Conservation (phyloP, 257 asterid genomes). For the Anisodus tanguticus region DNA sequence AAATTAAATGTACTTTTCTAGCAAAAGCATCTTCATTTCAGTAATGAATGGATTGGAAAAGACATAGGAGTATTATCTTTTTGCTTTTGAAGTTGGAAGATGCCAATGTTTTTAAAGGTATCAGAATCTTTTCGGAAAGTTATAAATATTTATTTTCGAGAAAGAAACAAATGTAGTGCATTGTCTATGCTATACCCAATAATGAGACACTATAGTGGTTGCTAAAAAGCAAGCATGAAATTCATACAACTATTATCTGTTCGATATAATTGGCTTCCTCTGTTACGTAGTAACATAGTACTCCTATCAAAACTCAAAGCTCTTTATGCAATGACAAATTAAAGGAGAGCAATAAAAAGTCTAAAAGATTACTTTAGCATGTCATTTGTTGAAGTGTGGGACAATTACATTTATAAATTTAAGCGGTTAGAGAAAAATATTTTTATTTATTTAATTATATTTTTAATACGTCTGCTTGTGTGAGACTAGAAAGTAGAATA, state of each 20-base stretch:
- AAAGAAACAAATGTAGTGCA: slow-evolving; percentile 20
- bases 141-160: not conserved
- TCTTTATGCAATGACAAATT: not conserved
- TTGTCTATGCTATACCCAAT: slow-evolving; percentile 23
- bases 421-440: not conserved
- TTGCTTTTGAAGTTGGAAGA: not conserved
- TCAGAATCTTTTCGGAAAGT: not conserved
- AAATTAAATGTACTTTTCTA: not conserved
- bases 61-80: not conserved
- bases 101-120: not conserved
- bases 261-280: not conserved
- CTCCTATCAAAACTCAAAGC: not conserved
- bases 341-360: not conserved
- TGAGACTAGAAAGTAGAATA: not conserved
- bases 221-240: slow-evolving; percentile 1
- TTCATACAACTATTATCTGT: not conserved
- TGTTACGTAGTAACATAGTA: too few species aligned
- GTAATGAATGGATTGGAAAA: not conserved
- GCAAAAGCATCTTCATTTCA: not conserved
- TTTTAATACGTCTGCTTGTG: not conserved
- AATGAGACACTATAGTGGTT: not conserved
- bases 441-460: not conserved
- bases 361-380: not conserved
- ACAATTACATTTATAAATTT: not conserved
- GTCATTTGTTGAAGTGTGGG: not conserved